Evolutionary conservation across 2,329 filamentous ascomycete species (phyloP), one percentile per base, ranked within the genome.

Genomic region (Alternaria gaisen): DNA sequence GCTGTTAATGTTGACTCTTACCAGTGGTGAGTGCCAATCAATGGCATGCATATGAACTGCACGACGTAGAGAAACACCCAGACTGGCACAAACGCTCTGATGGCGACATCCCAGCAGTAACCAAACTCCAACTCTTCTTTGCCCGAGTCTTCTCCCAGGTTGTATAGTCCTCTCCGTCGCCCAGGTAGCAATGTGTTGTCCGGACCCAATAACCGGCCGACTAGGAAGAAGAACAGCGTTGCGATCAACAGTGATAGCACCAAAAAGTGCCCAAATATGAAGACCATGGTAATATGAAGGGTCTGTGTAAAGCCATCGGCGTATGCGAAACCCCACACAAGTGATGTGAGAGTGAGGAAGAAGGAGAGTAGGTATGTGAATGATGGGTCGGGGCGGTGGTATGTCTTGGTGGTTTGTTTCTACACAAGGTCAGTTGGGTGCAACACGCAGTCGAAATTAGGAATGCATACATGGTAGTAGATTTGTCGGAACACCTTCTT

Each of bases 401-500:
- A 90, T 64, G 87, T 89, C 74, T 90, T 90, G 76, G 73, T 71
- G 8, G 73, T 90, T 89, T 40, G 88, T 90, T 84, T 90, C 85
- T 88, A 62, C 38, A 30, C 18, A 50, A 54, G 7, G 47, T 63
- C 20, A 63, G 22, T 11, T n/a, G 28, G n/a, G 42, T 3, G 30
- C 10, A 47, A 14, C 11, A 1, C 16, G 2, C 16, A 18, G 26
- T 6, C 7, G 32, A 38, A 22, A n/a, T 12, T 5, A 28, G 26
- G 14, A 43, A 51, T 14, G 16, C 66, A 41, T 79, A 89, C 87
- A 79, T 90, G 88, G 72, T 90, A 90, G 77, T 90, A 90, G 77
- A 90, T 90, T 44, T 87, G 88, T 64, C 88, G 83, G 76, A 91
- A 91, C 52, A 91, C 88, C 75, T 90, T 90, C 80, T 90, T 90